Percentiles rank a stretch among this genome's conserved stretches.
phyloP scores from a whole-genome alignment of 176 grass and related monocot genomes.

The Poa pratensis region DNA sequence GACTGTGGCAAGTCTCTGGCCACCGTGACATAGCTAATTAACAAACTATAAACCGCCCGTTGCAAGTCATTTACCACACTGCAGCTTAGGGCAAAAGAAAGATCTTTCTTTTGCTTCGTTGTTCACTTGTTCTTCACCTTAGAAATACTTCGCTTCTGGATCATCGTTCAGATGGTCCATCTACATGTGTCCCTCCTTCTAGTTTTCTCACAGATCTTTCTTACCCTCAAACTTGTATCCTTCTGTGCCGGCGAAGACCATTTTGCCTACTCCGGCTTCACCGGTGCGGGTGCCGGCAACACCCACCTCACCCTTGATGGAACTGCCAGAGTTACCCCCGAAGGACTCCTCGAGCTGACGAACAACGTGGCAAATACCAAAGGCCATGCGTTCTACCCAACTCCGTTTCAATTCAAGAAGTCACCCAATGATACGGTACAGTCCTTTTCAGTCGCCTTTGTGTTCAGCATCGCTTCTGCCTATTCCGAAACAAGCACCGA shows the following conservation, averaged over 20 bases:
- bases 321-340: neutral
- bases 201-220: neutral
- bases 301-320: slow-evolving; percentile 7
- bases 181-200: neutral
- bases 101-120: neutral
- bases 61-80: neutral
- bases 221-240: neutral
- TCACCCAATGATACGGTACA: neutral
- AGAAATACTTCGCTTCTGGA: neutral
- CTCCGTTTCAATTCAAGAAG: slow-evolving; percentile 4
- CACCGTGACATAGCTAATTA: neutral
- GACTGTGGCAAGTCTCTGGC: neutral
- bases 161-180: slow-evolving; percentile 8
- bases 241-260: neutral
- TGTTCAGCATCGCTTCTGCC: neutral
- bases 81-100: neutral
- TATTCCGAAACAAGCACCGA: neutral
- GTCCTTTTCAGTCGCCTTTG: neutral
- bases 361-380: neutral
- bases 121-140: neutral
- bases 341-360: slow-evolving; percentile 5
- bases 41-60: neutral
- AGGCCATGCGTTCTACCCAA: neutral
- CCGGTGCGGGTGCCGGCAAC: neutral
- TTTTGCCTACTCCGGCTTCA: neutral